Conservation (phyloP, 2,329 filamentous ascomycete genomes). For the Neonectria punicea region DNA sequence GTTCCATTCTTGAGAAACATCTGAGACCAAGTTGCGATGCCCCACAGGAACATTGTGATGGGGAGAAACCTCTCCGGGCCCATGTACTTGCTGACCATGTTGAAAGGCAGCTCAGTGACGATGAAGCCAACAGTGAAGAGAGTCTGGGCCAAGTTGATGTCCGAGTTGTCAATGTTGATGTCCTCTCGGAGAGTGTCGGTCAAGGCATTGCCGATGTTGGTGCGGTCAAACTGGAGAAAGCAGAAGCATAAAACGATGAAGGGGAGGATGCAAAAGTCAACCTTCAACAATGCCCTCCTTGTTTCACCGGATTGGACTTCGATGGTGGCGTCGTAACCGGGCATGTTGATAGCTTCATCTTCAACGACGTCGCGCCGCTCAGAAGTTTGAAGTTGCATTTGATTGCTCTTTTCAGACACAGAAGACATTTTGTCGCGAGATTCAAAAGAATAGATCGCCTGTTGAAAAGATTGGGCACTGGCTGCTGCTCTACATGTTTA, state of each 20-base stretch:
- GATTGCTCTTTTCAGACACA: too few species aligned
- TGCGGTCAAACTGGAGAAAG: conserved; percentile 48
- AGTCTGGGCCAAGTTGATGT: conserved; percentile 64
- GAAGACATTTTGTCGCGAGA: too few species aligned
- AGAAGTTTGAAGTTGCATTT: too few species aligned
- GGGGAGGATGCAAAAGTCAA: conserved; percentile 44
- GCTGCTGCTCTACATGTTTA: too few species aligned
- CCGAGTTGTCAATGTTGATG: conserved; percentile 58
- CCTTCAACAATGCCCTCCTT: conserved; percentile 35
- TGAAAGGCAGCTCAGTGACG: conserved; percentile 51
- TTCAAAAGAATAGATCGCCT: too few species aligned
- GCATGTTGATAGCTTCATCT: conserved; percentile 33
- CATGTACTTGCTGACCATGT: conserved; percentile 42
- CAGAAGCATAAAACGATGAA: conserved; percentile 47
- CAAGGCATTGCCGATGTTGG: conserved; percentile 61
- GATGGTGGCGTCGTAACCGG: conserved; percentile 40
- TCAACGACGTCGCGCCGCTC: background rate
- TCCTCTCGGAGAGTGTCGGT: conserved; percentile 62
- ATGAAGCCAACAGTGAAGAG: conserved; percentile 62
- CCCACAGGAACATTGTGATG: conserved; percentile 46
- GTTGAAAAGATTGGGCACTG: too few species aligned
- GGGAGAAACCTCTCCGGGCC: conserved; percentile 44
- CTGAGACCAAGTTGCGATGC: conserved; percentile 43
- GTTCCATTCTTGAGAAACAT: conserved; percentile 40
- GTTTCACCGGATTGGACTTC: conserved; percentile 20